These are phyloP conservation scores for Penicillium sp. DNA, from an alignment of 2,329 filamentous ascomycete species.

Conservation along the genomic window DNA sequence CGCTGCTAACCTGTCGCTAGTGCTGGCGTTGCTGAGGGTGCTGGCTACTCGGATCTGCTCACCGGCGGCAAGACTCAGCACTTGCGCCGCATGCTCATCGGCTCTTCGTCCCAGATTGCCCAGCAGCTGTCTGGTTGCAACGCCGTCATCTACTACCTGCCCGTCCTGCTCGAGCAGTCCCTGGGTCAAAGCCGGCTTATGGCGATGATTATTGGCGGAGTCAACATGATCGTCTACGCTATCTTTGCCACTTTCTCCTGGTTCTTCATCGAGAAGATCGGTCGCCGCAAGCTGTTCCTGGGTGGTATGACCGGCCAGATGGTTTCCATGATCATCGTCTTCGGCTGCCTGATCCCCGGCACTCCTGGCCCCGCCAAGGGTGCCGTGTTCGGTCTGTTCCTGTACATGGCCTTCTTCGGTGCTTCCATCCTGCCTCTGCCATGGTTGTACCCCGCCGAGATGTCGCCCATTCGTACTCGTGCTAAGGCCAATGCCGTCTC, in stretches of 20 bases:
- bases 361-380: conserved; percentile 31
- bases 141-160: conserved; percentile 51
- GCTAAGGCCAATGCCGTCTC: conserved; percentile 57
- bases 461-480: conserved; percentile 56
- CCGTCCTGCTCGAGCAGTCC: conserved; percentile 48
- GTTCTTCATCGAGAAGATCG: conserved; percentile 51
- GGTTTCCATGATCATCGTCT: conserved; percentile 40
- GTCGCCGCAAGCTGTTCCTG: conserved; percentile 45
- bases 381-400: conserved; percentile 61
- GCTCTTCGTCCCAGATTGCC: conserved; percentile 42
- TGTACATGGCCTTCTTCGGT: conserved; percentile 68
- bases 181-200: conserved; percentile 43
- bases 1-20: conserved; percentile 26
- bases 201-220: conserved; percentile 53
- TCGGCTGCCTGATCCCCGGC: conserved; percentile 38
- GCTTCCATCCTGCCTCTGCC: conserved; percentile 64
- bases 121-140: conserved; percentile 54
- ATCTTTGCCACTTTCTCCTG: conserved; percentile 47
- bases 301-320: conserved; percentile 41
- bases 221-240: conserved; percentile 50
- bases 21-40: conserved; percentile 58
- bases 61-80: conserved; percentile 41
- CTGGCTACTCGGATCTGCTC: conserved; percentile 43
- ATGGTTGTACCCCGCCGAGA: conserved; percentile 54
- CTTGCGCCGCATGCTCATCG: conserved; percentile 42